Evolutionary conservation across 2,329 filamentous ascomycete genomes (phyloP).

Genomic region (Pseudocercospora fuligena): DNA sequence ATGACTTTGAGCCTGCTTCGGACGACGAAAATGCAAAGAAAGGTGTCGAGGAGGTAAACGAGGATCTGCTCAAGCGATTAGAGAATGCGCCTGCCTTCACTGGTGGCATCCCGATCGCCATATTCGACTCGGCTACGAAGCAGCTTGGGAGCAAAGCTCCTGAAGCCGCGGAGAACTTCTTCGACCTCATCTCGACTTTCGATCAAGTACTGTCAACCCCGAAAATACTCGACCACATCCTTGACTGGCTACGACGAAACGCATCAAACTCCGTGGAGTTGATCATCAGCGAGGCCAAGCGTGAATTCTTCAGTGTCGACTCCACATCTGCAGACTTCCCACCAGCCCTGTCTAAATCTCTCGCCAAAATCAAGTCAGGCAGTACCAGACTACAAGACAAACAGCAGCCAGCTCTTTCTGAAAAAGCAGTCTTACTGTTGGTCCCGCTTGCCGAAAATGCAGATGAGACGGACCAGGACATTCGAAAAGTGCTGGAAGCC

Average conservation of each 20-base stretch:
- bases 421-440: slow-evolving; percentile 56
- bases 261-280: slow-evolving; percentile 61
- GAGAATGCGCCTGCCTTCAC: slow-evolving; percentile 78
- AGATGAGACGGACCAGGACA: slow-evolving; percentile 55
- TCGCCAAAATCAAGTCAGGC: slow-evolving; percentile 65
- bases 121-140: slow-evolving; percentile 85
- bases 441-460: slow-evolving; percentile 51
- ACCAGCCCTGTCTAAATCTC: slow-evolving; percentile 66
- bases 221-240: slow-evolving; percentile 74
- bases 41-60: slow-evolving; percentile 55
- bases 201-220: slow-evolving; percentile 65
- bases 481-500: slow-evolving; percentile 57
- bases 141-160: slow-evolving; percentile 70
- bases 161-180: slow-evolving; percentile 74
- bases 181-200: slow-evolving; percentile 77
- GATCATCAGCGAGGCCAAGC: slow-evolving; percentile 70
- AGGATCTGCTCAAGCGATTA: slow-evolving; percentile 65
- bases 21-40: slow-evolving; percentile 48
- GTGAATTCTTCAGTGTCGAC: slow-evolving; percentile 70
- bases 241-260: slow-evolving; percentile 62
- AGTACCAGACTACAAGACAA: slow-evolving; percentile 44
- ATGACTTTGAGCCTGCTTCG: slow-evolving; percentile 60
- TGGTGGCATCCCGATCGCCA: slow-evolving; percentile 90
- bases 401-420: slow-evolving; percentile 46
- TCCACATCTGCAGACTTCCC: slow-evolving; percentile 73